Evolutionary conservation across 208 protist species (phyloP).

Genomic region (Crithidia brevicula): DNA sequence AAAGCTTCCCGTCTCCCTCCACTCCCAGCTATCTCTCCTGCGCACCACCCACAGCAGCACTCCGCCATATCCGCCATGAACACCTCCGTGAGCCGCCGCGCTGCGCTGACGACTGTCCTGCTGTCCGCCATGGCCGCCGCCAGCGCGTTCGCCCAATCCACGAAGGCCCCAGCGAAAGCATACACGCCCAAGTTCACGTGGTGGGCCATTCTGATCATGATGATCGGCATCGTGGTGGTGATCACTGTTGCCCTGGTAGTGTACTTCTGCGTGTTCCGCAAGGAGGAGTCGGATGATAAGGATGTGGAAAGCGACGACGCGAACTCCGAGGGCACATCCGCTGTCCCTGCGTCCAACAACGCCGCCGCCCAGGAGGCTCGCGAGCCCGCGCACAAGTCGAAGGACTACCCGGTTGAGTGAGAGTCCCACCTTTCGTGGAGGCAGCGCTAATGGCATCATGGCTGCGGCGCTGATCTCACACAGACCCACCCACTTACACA

Average conservation of each 20-base stretch:
- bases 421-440: too few relatives aligned
- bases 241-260: conserved; percentile 16
- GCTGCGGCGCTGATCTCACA: too few relatives aligned
- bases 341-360: conserved; percentile 8
- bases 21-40: background rate
- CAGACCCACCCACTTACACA: too few relatives aligned
- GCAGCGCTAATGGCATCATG: too few relatives aligned
- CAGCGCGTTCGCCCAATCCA: background rate
- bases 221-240: conserved; percentile 23
- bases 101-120: conserved; percentile 16
- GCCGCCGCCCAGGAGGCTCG: background rate
- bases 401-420: background rate
- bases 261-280: conserved; percentile 18
- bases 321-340: conserved; percentile 9
- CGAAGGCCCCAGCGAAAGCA: background rate
- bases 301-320: background rate
- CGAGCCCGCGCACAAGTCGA: background rate
- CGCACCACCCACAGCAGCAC: background rate
- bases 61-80: conserved; percentile 15
- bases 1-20: background rate
- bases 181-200: conserved; percentile 27
- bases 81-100: conserved; percentile 11
- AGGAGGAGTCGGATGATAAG: background rate
- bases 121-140: conserved; percentile 13
- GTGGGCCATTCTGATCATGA: conserved; percentile 28